Evolutionary conservation across 352 stramenopile genomes (phyloP).

Genomic region (Phytophthora pseudosyringae): DNA sequence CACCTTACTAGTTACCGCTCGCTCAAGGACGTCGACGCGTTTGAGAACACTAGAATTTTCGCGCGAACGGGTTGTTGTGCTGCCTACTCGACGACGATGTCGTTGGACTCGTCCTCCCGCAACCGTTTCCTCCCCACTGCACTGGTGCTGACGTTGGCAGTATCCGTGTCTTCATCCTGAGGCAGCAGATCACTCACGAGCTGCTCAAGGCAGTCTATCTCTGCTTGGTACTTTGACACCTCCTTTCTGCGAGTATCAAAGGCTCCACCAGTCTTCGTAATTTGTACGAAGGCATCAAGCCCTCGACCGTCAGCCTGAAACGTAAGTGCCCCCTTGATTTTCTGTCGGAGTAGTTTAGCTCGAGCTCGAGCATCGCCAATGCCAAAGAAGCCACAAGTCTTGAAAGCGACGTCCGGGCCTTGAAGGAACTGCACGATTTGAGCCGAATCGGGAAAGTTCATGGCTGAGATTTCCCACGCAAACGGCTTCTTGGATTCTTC

Average conservation of each 20-base stretch:
- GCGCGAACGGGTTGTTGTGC: too few relatives aligned
- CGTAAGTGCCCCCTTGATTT: neutral
- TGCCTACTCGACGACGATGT: neutral
- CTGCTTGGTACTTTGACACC: constrained; percentile 3
- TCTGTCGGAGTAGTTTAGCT: neutral
- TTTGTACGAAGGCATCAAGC: neutral
- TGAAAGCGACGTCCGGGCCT: neutral
- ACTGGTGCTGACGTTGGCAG: neutral
- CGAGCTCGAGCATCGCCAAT: constrained; percentile 6
- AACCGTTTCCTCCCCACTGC: neutral
- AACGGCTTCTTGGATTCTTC: constrained; percentile 1
- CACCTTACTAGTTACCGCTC: too few relatives aligned
- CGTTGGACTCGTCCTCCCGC: neutral
- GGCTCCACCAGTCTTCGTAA: neutral
- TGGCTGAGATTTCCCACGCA: neutral
- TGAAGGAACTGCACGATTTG: constrained; percentile 1
- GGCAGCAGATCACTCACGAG: constrained; percentile 1
- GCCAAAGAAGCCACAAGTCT: constrained; percentile 2
- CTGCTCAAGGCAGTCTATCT: constrained; percentile 1
- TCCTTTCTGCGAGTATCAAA: constrained; percentile 5
- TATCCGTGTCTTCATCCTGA: constrained; percentile 2
- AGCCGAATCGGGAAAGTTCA: constrained; percentile 7
- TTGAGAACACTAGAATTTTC: too few relatives aligned
- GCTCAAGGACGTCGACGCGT: too few relatives aligned
- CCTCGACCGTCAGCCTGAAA: constrained; percentile 5